A percentile compares a stretch with the other conserved stretches of the same genome.
Evolutionary conservation across 1,284 basidiomycete genomes (phyloP).

Genomic region (Puccinia triticina): DNA sequence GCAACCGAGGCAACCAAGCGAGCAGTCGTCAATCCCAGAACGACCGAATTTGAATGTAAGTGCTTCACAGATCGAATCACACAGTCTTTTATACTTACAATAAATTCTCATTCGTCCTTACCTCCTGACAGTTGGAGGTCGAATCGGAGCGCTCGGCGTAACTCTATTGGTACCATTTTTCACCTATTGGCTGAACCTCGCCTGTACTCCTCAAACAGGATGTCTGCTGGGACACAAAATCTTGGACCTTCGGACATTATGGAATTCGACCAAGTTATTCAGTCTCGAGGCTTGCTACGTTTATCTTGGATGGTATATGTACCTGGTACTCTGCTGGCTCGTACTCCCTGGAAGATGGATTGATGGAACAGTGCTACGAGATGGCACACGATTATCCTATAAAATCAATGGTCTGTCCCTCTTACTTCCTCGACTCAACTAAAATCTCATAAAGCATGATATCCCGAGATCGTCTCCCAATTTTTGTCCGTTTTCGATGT

Average conservation of each 20-base stretch:
- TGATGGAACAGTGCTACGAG: constrained; percentile 75
- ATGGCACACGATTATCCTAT: constrained; percentile 78
- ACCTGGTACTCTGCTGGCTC: constrained; percentile 78
- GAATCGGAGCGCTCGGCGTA: constrained; percentile 75
- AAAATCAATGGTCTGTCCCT: constrained; percentile 82
- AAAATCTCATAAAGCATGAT: background rate
- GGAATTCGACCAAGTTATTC: constrained; percentile 57
- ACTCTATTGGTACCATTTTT: constrained; percentile 73
- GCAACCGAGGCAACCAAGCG: background rate
- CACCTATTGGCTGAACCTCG: constrained; percentile 79
- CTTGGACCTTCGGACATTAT: constrained; percentile 64
- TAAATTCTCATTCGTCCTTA: background rate
- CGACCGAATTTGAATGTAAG: constrained; percentile 30
- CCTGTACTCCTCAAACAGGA: constrained; percentile 76
- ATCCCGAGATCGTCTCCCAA: background rate
- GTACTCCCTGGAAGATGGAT: constrained; percentile 84
- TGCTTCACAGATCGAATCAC: background rate
- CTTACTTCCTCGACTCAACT: background rate
- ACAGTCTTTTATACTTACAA: too few relatives aligned
- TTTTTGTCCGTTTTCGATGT: background rate
- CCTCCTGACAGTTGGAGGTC: constrained; percentile 68
- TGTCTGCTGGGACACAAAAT: constrained; percentile 69
- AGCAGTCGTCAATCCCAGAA: background rate
- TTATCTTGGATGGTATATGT: constrained; percentile 89
- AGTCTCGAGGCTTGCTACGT: constrained; percentile 59